phyloP scores from a whole-genome alignment of 1,139 yeast species.

The Scheffersomyces lignicola region DNA sequence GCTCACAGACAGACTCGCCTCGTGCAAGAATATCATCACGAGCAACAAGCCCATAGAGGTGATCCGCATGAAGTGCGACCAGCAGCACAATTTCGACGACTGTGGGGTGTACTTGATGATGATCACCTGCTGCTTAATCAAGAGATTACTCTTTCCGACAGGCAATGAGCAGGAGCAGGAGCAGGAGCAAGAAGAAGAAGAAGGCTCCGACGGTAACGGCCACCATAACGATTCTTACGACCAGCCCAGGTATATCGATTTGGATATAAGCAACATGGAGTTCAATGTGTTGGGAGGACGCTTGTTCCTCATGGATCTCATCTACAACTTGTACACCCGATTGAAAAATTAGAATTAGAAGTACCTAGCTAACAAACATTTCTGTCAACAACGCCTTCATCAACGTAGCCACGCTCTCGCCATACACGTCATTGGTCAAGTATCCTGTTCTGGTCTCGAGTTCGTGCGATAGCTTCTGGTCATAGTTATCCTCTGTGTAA shows the following conservation, averaged over 20 bases:
- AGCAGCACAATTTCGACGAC: conserved; percentile 47
- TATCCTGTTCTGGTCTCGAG: conserved; percentile 18
- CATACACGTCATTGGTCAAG: conserved; percentile 21
- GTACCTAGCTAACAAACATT: conserved; percentile 18
- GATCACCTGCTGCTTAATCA: conserved; percentile 38
- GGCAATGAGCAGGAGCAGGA: conserved; percentile 5
- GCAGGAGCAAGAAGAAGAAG: not conserved
- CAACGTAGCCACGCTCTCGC: conserved; percentile 29
- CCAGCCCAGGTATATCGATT: conserved; percentile 14
- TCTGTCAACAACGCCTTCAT: conserved; percentile 28
- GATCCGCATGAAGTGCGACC: conserved; percentile 35
- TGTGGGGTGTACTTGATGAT: conserved; percentile 46
- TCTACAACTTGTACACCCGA: conserved; percentile 7
- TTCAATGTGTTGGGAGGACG: conserved; percentile 35
- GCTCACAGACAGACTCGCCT: conserved; percentile 24
- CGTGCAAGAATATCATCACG: conserved; percentile 21
- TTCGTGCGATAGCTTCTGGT: conserved; percentile 8
- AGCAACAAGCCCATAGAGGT: conserved; percentile 21
- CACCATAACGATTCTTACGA: not conserved
- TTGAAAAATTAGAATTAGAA: not conserved
- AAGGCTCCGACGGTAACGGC: not conserved
- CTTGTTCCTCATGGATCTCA: conserved; percentile 20
- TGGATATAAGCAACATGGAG: conserved; percentile 27
- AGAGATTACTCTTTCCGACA: conserved; percentile 20
- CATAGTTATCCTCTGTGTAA: conserved; percentile 14